Percentiles rank a stretch among this genome's conserved stretches.
Conservation (phyloP, 2,329 filamentous ascomycete species). For the Colletotrichum trifolii region DNA sequence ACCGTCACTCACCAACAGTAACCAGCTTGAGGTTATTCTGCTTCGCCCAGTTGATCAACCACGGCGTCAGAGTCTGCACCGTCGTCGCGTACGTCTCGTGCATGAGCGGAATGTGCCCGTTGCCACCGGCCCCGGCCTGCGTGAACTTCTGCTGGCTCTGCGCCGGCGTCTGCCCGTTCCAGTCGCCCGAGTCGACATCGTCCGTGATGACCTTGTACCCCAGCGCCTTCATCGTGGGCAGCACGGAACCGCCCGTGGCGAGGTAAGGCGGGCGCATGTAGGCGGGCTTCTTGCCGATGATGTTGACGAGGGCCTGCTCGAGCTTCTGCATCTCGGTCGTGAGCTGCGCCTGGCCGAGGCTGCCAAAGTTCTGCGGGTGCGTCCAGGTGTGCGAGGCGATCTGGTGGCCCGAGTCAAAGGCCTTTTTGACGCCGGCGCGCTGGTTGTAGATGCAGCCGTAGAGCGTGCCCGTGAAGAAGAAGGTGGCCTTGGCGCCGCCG, state of each 20-base stretch:
- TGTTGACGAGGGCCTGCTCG: slow-evolving; percentile 62
- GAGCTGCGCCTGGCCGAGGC: slow-evolving; percentile 51
- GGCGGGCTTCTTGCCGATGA: slow-evolving; percentile 58
- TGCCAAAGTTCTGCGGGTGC: slow-evolving; percentile 56
- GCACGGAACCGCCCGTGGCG: slow-evolving; percentile 56
- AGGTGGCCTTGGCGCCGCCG: slow-evolving; percentile 62
- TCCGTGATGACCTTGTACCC: slow-evolving; percentile 71
- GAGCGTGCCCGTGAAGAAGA: slow-evolving; percentile 63
- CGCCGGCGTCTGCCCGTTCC: slow-evolving; percentile 62
- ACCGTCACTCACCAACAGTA: slow-evolving; percentile 57
- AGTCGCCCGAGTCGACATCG: slow-evolving; percentile 71
- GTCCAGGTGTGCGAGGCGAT: slow-evolving; percentile 66
- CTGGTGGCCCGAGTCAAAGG: slow-evolving; percentile 62
- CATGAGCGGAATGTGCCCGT: slow-evolving; percentile 67
- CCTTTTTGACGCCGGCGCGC: slow-evolving; percentile 63
- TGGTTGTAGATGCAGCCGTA: slow-evolving; percentile 64
- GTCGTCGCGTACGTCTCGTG: slow-evolving; percentile 65
- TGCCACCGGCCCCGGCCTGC: slow-evolving; percentile 53
- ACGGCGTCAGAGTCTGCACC: slow-evolving; percentile 59
- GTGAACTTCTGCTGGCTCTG: slow-evolving; percentile 66
- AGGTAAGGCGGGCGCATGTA: slow-evolving; percentile 64
- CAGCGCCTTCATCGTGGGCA: slow-evolving; percentile 55
- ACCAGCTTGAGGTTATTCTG: slow-evolving; percentile 60
- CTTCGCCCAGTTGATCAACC: slow-evolving; percentile 62
- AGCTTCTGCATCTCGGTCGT: slow-evolving; percentile 60